phyloP scores from a whole-genome alignment of 495 filamentous ascomycete species.

The Talaromyces liani region DNA sequence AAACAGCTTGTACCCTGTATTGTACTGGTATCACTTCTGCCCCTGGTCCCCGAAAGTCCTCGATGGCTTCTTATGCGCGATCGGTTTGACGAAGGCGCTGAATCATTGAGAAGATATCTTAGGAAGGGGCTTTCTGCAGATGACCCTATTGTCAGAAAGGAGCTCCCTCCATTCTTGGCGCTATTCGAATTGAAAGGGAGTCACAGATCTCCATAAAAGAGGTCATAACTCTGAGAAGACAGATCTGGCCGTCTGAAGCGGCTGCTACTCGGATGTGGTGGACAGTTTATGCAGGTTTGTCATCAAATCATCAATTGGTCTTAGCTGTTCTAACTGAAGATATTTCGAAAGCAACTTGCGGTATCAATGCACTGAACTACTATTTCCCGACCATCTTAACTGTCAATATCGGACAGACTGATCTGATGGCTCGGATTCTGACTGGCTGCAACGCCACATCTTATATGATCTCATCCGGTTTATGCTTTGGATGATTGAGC shows the following conservation, averaged over 20 bases:
- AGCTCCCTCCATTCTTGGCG: too few relatives aligned
- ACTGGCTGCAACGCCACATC: slow-evolving; percentile 64
- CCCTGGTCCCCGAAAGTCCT: slow-evolving; percentile 6
- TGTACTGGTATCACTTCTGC: slow-evolving; percentile 1
- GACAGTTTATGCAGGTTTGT: too few relatives aligned
- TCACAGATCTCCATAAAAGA: too few relatives aligned
- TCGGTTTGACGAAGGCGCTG: not conserved
- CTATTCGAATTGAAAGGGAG: too few relatives aligned
- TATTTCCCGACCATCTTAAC: slow-evolving; percentile 45
- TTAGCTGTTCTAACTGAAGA: too few relatives aligned
- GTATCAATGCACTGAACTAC: slow-evolving; percentile 46
- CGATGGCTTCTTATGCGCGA: slow-evolving; percentile 7
- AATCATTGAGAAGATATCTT: slow-evolving; percentile 3
- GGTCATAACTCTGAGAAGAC: too few relatives aligned
- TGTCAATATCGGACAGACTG: slow-evolving; percentile 41
- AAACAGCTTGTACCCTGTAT: too few relatives aligned
- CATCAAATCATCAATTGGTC: too few relatives aligned
- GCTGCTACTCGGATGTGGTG: too few relatives aligned
- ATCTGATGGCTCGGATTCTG: slow-evolving; percentile 70
- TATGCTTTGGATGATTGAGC: slow-evolving; percentile 65
- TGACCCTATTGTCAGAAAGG: too few relatives aligned
- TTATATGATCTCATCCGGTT: slow-evolving; percentile 58
- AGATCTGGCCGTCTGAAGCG: too few relatives aligned
- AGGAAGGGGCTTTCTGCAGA: too few relatives aligned
- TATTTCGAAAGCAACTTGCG: slow-evolving; percentile 25